Conservation (phyloP, 2,329 filamentous ascomycete genomes). For the Colletotrichum sp. region DNA sequence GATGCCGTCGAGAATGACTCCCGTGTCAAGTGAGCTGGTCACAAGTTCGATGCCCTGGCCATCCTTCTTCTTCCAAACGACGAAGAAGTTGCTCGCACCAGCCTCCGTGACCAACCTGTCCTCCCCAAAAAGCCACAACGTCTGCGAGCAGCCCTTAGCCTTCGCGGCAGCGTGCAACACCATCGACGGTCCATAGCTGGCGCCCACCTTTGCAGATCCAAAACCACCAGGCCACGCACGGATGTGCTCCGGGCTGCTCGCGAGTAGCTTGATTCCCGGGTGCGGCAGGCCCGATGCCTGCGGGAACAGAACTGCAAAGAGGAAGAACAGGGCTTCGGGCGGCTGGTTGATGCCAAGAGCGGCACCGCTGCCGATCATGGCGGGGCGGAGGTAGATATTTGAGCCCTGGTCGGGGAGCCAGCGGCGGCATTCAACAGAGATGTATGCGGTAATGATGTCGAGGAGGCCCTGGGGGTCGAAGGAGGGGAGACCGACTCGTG, state of each 20-base stretch:
- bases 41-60: constrained; percentile 70
- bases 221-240: constrained; percentile 58
- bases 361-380: constrained; percentile 66
- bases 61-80: constrained; percentile 50
- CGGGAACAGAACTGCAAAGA: constrained; percentile 49
- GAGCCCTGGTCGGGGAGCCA: constrained; percentile 65
- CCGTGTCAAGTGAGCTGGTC: constrained; percentile 82
- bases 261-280: background rate
- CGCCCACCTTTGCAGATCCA: constrained; percentile 66
- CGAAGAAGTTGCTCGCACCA: constrained; percentile 67
- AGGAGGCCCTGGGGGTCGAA: constrained; percentile 68
- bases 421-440: constrained; percentile 58
- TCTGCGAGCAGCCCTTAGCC: constrained; percentile 60
- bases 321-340: constrained; percentile 69
- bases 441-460: constrained; percentile 65
- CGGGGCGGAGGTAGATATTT: constrained; percentile 70
- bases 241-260: constrained; percentile 9
- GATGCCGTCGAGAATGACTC: constrained; percentile 85
- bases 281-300: constrained; percentile 7
- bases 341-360: constrained; percentile 68
- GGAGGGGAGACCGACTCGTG: constrained; percentile 67
- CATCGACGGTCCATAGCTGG: constrained; percentile 66
- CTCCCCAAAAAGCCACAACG: constrained; percentile 66
- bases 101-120: constrained; percentile 64
- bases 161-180: constrained; percentile 60